Base-by-base conservation (phyloP, 805 yeast genomes). In the Starmerella sp. region DNA sequence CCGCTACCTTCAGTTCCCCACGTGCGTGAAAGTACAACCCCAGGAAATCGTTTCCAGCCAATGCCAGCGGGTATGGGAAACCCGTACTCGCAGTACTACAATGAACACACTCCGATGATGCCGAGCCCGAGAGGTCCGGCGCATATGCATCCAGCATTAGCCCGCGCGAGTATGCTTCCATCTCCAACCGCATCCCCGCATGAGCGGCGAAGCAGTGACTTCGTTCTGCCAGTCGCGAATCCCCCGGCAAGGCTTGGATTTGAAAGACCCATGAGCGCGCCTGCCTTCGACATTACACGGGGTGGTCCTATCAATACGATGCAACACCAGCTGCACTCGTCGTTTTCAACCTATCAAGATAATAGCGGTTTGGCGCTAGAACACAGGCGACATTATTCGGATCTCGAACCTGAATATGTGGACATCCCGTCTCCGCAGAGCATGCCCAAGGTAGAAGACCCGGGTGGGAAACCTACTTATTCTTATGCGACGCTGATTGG, bases 401-500 rank as follows among this genome's bases (percentile, higher is more conserved):
- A 46, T n/a, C 15, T n/a, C 8, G 36, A 44, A 5, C 32, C 43
- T 29, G 36, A 48, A 51, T 14, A 3, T 7, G 28, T 37, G 13
- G 59, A 50, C 9, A 43, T 57, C 11, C 60, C 61, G 2, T 36
- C 55, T 65, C 63, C 62, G 5, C 57, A 54, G 4, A 45, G 62
- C 32, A 65, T 75, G 72, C 78, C 80, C 5, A 64, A 64, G 9
- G 65, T 76, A 10, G 59, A 62, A 32, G 81, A 82, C 61, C 80
- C 82, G 9, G 78, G 81, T 30, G 75, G 71, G 51, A 91, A 93
- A 68, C 98, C 98, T 1, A 96, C 96, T 0, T 90, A 82, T 68
- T 87, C 96, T 6, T 91, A 91, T 66, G 98, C 98, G 4, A 83
- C 89, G 52, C 75, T 91, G 57, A 91, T 91, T 59, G 96, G 96